Evolutionary conservation across 208 protist species (phyloP), one percentile per base, ranked within the genome.

Genomic region (Entamoeba invadens): DNA sequence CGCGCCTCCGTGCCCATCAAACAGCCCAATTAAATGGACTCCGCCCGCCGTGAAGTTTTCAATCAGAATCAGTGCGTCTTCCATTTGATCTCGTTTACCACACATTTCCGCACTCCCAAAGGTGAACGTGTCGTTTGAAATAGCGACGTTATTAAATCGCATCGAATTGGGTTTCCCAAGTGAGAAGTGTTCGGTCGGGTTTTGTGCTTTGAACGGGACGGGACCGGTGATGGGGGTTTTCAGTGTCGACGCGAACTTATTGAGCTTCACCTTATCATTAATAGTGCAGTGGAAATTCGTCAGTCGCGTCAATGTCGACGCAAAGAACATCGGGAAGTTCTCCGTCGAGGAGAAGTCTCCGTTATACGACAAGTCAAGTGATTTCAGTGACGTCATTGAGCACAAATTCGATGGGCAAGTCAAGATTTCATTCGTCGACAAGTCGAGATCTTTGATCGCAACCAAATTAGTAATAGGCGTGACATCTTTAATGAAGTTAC

Each of bases 1-100:
- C 4, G 10, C 47, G 4, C 94, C 94, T 38, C 45, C 44, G 45
- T 94, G 94, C 45, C 94, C 94, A 91, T 94, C 94, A 94, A 91
- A 94, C 0, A 94, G 46, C 35, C 91, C 94, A 47, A 44, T 93
- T 4, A 72, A 94, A 46, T 35, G 12, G 31, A 8, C 21, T 87
- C 38, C 38, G 8, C 12, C 38, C 31, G 31, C 21, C 57, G 38
- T 87, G 25, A 87, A 87, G 12, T 87, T 16, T 1, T 18, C 31
- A 87, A 87, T 35, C 12, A 87, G 21, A 42, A 42, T 35, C 12
- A 87, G 21, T 35, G 57, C 31, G 1, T 87, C 57, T 87, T 87
- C 57, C 8, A 42, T 42, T 42, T 18, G 31, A 35, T 18, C 31
- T 12, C 57, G 57, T 35, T 42, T 12, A 1, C 57, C 57, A 87